A percentile compares a stretch with the other conserved stretches of the same genome.
Conservation (phyloP, 306 rosid genomes). For the Quercus wislizeni region DNA sequence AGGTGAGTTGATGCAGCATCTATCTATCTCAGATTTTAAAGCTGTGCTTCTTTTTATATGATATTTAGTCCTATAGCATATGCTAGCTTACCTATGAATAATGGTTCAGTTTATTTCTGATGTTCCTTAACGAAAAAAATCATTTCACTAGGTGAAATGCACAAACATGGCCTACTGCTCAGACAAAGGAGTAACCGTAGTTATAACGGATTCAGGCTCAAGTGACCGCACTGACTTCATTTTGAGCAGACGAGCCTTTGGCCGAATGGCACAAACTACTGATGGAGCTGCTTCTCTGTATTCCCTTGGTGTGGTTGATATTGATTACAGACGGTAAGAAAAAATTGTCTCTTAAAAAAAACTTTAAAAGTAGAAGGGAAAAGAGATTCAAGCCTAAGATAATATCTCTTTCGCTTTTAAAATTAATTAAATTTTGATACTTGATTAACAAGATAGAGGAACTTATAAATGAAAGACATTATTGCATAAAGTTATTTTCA, state of each 20-base stretch:
- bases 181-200: conserved; percentile 64
- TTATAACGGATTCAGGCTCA: conserved; percentile 80
- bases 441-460: background rate
- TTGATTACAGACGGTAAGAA: conserved; percentile 68
- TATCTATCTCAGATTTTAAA: too few species aligned
- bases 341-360: too few species aligned
- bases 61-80: background rate
- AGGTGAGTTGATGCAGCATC: conserved; percentile 38
- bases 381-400: background rate
- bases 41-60: background rate
- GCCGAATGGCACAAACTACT: conserved; percentile 63
- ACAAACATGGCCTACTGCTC: conserved; percentile 58
- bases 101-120: background rate
- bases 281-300: conserved; percentile 51
- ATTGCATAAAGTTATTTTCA: too few species aligned
- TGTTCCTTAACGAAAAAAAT: background rate
- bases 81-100: background rate
- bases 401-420: background rate
- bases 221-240: conserved; percentile 63
- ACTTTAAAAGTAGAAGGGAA: background rate
- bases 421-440: background rate
- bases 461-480: too few species aligned
- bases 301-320: conserved; percentile 58
- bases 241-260: conserved; percentile 67
- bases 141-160: conserved; percentile 62